A percentile compares a stretch with the other conserved stretches of the same genome.
Conservation (phyloP, 139 green algal species). For the Chlamydomonas incerta region DNA sequence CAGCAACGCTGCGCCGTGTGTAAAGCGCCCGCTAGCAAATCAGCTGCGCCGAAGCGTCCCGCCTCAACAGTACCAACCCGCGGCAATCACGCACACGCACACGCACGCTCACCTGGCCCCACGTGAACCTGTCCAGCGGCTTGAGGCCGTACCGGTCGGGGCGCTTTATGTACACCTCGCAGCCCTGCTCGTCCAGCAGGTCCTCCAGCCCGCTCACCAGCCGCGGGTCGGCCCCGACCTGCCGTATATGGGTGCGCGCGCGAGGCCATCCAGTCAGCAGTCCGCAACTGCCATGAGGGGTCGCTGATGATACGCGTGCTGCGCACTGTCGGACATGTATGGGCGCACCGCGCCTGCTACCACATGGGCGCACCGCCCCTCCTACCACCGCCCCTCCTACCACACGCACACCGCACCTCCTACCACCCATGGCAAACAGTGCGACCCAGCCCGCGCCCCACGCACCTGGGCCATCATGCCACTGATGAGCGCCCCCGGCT, state of each 20-base stretch:
- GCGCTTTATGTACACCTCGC: conserved; percentile 29
- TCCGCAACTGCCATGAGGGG: no score
- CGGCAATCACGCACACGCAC: conserved; percentile 1
- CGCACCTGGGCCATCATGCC: conserved; percentile 28
- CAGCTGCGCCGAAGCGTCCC: no score
- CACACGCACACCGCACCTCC: no score
- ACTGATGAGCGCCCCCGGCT: conserved; percentile 21
- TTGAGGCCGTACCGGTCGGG: conserved; percentile 7
- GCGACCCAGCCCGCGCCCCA: no score
- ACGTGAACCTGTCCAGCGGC: neutral
- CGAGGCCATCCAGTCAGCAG: no score
- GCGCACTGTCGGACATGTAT: neutral
- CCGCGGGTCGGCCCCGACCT: conserved; percentile 15
- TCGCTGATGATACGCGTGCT: no score
- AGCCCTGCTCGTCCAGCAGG: conserved; percentile 32
- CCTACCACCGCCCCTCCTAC: neutral
- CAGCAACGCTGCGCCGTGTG: no score
- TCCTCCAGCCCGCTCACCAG: conserved; percentile 6
- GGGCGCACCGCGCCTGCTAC: no score
- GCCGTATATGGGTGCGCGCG: neutral
- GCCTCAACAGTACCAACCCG: no score
- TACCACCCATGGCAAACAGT: no score
- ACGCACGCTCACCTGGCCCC: conserved; percentile 6
- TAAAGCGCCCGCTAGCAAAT: no score
- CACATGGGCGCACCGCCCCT: no score